phyloP scores from a whole-genome alignment of 306 rosid genomes.

The Prunus armeniaca region DNA sequence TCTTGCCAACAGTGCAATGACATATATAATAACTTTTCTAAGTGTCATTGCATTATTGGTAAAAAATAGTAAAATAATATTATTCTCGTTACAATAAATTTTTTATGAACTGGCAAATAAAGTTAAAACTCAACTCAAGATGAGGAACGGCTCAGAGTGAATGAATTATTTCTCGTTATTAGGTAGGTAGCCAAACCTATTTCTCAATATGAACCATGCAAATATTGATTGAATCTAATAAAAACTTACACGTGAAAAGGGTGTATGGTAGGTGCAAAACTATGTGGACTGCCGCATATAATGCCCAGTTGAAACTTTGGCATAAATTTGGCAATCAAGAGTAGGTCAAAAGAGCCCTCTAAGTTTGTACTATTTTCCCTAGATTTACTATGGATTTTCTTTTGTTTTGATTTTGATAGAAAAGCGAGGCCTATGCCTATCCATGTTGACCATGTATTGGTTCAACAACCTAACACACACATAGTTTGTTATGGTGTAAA shows the following conservation, averaged over 20 bases:
- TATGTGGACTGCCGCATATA: slow-evolving; percentile 16
- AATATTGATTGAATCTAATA: background rate
- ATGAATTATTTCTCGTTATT: background rate
- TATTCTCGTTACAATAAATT: fast-evolving
- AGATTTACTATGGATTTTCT: background rate
- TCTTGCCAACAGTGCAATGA: no score
- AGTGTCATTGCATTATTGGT: no score
- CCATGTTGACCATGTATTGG: no score
- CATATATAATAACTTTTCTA: no score
- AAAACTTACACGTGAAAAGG: background rate
- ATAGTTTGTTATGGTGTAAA: no score
- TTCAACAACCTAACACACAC: no score
- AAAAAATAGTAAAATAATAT: no score
- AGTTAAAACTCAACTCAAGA: background rate
- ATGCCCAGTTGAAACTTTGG: slow-evolving; percentile 33
- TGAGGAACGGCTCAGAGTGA: background rate
- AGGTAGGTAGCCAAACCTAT: background rate
- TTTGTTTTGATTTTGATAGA: background rate
- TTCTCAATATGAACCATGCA: background rate
- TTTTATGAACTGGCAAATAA: no score
- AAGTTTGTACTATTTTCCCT: background rate
- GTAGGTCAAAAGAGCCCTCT: slow-evolving; percentile 26
- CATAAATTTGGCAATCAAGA: slow-evolving; percentile 11
- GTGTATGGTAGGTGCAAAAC: background rate
- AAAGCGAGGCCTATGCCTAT: background rate